These are phyloP conservation scores for Cenchrus fungigraminus DNA, from an alignment of 176 grass and related monocot species.

Conservation along the genomic window DNA sequence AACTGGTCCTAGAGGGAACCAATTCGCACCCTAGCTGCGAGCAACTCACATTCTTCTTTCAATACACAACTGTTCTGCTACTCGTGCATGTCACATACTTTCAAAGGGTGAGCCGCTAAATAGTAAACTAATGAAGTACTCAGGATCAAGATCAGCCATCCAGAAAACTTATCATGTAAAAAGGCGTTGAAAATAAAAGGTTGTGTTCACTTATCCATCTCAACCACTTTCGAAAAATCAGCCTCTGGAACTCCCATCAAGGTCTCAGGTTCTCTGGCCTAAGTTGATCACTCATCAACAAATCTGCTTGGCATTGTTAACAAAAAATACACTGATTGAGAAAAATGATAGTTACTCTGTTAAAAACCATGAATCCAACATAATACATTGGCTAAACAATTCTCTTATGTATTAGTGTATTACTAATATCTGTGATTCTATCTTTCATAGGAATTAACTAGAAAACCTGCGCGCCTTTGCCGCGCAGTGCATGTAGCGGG, in stretches of 20 bases:
- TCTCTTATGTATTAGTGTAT: background rate
- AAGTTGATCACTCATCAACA: conserved; percentile 42
- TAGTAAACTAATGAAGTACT: too few species aligned
- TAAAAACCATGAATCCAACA: background rate
- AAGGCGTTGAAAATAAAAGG: background rate
- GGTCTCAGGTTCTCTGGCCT: conserved; percentile 36
- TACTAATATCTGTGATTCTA: background rate
- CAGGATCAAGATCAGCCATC: too few species aligned
- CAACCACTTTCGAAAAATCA: background rate
- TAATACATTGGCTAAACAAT: background rate
- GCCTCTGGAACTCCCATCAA: background rate
- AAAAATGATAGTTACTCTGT: background rate
- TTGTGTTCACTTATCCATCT: background rate
- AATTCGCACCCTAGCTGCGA: too few species aligned
- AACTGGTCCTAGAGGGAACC: too few species aligned
- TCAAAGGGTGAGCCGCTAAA: too few species aligned
- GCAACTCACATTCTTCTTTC: too few species aligned
- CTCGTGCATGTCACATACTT: too few species aligned
- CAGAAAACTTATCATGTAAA: background rate
- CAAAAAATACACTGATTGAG: conserved; percentile 49
- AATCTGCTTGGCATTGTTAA: conserved; percentile 43
- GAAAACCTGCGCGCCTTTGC: too few species aligned
- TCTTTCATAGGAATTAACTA: background rate
- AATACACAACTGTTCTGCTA: too few species aligned
- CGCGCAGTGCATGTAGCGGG: too few species aligned